A percentile compares a stretch with the other conserved stretches of the same genome.
These are phyloP conservation scores for Sugiyamaella mastotermitis DNA, from an alignment of 805 yeast species.

Conservation along the genomic window DNA sequence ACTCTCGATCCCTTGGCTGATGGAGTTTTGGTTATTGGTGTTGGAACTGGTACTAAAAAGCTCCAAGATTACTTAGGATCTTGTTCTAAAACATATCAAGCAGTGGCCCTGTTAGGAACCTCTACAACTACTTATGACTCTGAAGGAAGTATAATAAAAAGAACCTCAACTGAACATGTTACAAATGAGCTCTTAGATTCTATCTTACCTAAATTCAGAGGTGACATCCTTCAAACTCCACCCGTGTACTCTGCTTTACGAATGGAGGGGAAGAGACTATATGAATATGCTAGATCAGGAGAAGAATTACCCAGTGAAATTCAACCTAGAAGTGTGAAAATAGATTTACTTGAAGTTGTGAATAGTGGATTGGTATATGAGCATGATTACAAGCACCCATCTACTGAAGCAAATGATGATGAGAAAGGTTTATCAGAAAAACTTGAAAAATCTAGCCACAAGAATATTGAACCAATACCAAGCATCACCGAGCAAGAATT, in stretches of 20 bases:
- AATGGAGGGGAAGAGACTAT: constrained; percentile 88
- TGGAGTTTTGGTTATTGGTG: constrained; percentile 86
- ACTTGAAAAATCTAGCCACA: constrained; percentile 12
- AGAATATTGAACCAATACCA: constrained; percentile 1
- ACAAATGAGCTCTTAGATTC: constrained; percentile 44
- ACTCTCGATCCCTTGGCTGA: constrained; percentile 93
- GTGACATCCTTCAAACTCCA: constrained; percentile 81
- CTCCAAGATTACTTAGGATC: constrained; percentile 66
- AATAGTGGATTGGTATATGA: constrained; percentile 47
- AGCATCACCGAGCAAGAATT: constrained; percentile 20
- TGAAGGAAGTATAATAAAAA: constrained; percentile 73
- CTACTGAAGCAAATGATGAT: constrained; percentile 27
- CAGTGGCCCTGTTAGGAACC: constrained; percentile 81
- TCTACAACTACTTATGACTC: constrained; percentile 92
- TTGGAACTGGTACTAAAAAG: constrained; percentile 87
- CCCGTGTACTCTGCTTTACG: constrained; percentile 93
- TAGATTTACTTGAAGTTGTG: constrained; percentile 48
- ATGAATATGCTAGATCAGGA: constrained; percentile 90
- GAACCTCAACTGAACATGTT: constrained; percentile 51
- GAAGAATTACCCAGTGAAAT: constrained; percentile 80
- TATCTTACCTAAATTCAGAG: constrained; percentile 63
- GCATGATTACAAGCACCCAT: constrained; percentile 46
- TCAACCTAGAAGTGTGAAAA: constrained; percentile 63
- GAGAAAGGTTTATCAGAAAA: constrained; percentile 35
- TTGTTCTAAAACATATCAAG: constrained; percentile 72